Conservation (phyloP, 805 yeast species). For the Suhomyces canberraensis region DNA sequence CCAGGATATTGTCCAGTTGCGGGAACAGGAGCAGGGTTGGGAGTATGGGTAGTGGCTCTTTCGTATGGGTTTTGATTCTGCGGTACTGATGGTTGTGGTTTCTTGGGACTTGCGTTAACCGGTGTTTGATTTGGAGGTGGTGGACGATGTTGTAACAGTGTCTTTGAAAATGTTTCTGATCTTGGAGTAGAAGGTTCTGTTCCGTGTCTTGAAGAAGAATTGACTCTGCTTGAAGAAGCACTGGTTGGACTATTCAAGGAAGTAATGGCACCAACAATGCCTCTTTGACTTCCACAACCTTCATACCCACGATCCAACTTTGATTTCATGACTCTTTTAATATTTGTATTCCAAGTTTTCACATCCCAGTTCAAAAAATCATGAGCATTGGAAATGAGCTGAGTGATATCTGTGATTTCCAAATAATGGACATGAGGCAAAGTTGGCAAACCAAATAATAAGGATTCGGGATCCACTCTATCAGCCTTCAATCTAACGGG, state of each 20-base stretch:
- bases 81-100: neutral
- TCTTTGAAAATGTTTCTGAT: neutral
- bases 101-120: neutral
- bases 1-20: neutral
- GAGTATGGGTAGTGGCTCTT: neutral
- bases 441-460: constrained; percentile 44
- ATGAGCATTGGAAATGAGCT: constrained; percentile 12
- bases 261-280: constrained; percentile 55
- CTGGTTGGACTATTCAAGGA: constrained; percentile 45
- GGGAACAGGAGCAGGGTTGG: neutral
- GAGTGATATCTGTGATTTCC: constrained; percentile 29
- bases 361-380: constrained; percentile 38
- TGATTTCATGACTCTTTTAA: constrained; percentile 28
- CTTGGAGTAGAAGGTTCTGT: neutral
- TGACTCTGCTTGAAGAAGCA: constrained; percentile 8
- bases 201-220: neutral
- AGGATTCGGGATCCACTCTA: constrained; percentile 37
- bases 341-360: constrained; percentile 30
- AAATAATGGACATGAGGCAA: constrained; percentile 44
- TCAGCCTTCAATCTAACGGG: constrained; percentile 43
- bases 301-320: constrained; percentile 52
- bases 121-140: neutral
- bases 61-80: neutral
- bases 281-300: constrained; percentile 73
- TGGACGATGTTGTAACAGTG: neutral